Evolutionary conservation across 129 eudicot genomes (phyloP).

Genomic region (Tagetes patula): DNA sequence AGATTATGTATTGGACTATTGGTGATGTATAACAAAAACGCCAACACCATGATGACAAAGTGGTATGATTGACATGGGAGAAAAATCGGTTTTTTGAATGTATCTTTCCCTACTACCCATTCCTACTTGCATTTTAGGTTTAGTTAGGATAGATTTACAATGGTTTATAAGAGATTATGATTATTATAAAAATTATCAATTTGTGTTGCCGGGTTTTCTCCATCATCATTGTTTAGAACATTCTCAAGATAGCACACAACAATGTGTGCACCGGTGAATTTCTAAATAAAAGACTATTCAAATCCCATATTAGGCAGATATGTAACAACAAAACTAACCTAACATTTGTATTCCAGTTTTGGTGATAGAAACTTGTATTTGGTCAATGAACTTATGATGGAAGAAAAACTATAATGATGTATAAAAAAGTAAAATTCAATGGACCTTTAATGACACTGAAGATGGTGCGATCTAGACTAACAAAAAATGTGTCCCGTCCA

Average conservation of each 20-base stretch:
- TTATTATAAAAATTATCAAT: not conserved
- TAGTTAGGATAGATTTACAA: not conserved
- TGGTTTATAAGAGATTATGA: not conserved
- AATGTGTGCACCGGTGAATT: not conserved
- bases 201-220: not conserved
- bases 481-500: conserved; percentile 71
- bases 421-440: conserved; percentile 26
- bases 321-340: not conserved
- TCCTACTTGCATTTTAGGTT: conserved; percentile 11
- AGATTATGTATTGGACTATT: not conserved
- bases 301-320: conserved; percentile 11
- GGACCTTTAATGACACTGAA: conserved; percentile 71
- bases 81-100: not conserved
- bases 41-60: not conserved
- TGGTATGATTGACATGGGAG: not conserved
- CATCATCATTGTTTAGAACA: not conserved
- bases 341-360: not conserved
- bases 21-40: not conserved
- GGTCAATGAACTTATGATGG: conserved; percentile 1
- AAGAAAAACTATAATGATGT: conserved; percentile 20
- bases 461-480: conserved; percentile 55
- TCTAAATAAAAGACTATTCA: not conserved
- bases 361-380: not conserved
- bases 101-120: not conserved
- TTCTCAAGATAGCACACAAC: not conserved